Evolutionary conservation across 1,284 basidiomycete species (phyloP), one percentile per base, ranked within the genome.

Genomic region (Ganoderma sinense): DNA sequence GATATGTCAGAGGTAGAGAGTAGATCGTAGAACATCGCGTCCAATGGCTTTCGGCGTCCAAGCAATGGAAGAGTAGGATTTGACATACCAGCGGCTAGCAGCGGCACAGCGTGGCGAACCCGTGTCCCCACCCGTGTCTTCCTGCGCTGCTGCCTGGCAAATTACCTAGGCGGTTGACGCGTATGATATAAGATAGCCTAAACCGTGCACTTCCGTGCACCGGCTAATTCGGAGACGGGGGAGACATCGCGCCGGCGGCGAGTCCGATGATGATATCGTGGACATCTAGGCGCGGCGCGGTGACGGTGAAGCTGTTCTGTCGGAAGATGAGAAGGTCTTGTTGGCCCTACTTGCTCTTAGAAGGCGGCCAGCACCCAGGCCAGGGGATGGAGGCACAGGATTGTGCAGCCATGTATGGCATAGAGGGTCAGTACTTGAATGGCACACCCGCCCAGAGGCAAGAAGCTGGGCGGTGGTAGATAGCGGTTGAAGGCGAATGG

Each of bases 301-400:
- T 23, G 40, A 48, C 45, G 11, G 62, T 51, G 18, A n/a, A n/a
- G 33, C 16, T 29, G 60, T 51, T 58, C n/a, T 45, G 59, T 56
- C 40, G 23, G 59, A 26, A 61, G 39, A 61, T 26, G n/a, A 59
- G 58, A 64, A 40, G 31, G 59, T 29, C 8, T 26, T 18, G 41
- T 23, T 33, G 20, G 29, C 23, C 45, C 33, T 29, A 40, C 48
- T 62, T n/a, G 29, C 33, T 43, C 41, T 53, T 56, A 20, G 39
- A 29, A 55, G 59, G 59, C 51, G 69, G 43, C 66, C 64, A 33
- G 60, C 63, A 67, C 66, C 58, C 40, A 65, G 18, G 43, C 41
- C 33, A 31, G 64, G 45, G 39, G 63, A 39, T 60, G 26, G 62
- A 48, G 64, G 40, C 40, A 18, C n/a, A 26, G 39, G 40, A 41